A percentile compares a stretch with the other conserved stretches of the same genome.
Evolutionary conservation across 441 rosid species (phyloP).

Genomic region (Arabidopsis hybrid): DNA sequence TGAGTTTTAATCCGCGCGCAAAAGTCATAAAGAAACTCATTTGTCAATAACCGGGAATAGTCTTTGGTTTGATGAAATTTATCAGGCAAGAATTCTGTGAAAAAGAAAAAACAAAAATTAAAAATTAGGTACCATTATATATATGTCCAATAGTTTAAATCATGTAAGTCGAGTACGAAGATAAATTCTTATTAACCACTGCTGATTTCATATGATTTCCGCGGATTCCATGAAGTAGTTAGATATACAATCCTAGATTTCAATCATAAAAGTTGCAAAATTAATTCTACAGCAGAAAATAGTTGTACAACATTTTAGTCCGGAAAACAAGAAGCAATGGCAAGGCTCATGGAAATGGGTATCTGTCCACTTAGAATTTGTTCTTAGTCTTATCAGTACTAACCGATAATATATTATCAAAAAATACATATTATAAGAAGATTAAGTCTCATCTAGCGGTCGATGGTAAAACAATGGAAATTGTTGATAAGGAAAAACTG

Average conservation of each 20-base stretch:
- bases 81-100: neutral
- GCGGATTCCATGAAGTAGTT: neutral
- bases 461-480: neutral
- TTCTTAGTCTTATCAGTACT: slow-evolving; percentile 2
- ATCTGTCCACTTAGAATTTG: slow-evolving; percentile 27
- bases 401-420: neutral
- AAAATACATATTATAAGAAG: too few species aligned
- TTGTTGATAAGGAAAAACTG: neutral
- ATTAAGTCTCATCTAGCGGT: neutral
- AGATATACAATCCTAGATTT: neutral
- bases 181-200: neutral
- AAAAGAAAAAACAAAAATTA: neutral
- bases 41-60: neutral
- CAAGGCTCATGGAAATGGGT: slow-evolving; percentile 18
- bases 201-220: neutral
- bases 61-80: neutral
- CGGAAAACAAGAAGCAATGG: slow-evolving; percentile 4
- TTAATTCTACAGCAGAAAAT: neutral
- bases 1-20: neutral
- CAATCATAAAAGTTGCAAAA: neutral
- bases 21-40: neutral
- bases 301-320: neutral
- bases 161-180: neutral
- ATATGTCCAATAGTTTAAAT: slow-evolving; percentile 1
- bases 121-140: neutral